Conservation (phyloP, 495 filamentous ascomycete species). For the Podospora pseudocomata region DNA sequence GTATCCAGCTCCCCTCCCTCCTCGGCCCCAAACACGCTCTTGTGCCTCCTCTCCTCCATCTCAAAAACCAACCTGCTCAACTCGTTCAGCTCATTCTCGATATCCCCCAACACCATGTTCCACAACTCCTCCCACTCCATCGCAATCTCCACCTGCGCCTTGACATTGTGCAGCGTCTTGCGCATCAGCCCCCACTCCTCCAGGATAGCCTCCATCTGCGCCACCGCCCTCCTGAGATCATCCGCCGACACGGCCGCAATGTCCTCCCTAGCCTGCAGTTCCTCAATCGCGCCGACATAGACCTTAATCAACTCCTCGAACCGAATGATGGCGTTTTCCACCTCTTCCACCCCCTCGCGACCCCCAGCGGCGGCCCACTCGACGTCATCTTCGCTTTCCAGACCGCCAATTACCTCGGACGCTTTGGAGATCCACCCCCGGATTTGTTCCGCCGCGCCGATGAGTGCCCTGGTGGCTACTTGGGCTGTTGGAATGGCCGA, state of each 20-base stretch:
- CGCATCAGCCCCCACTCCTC: slow-evolving; percentile 81
- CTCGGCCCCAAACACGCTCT: slow-evolving; percentile 58
- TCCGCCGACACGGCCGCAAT: slow-evolving; percentile 64
- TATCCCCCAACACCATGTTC: slow-evolving; percentile 89
- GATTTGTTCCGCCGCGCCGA: slow-evolving; percentile 83
- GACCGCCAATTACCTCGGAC: slow-evolving; percentile 72
- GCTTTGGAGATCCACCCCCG: slow-evolving; percentile 88
- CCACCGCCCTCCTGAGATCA: slow-evolving; percentile 66
- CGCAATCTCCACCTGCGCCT: slow-evolving; percentile 87
- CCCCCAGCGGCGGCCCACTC: slow-evolving; percentile 95
- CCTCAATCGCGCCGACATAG: slow-evolving; percentile 86
- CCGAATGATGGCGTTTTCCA: slow-evolving; percentile 77
- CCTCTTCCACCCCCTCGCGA: slow-evolving; percentile 80
- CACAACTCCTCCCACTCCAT: slow-evolving; percentile 99
- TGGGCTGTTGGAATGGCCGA: slow-evolving; percentile 76
- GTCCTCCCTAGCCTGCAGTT: slow-evolving; percentile 76
- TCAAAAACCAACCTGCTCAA: slow-evolving; percentile 83
- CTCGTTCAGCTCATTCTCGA: slow-evolving; percentile 82
- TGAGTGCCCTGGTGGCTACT: slow-evolving; percentile 70
- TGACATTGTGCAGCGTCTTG: slow-evolving; percentile 67
- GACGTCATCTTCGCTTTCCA: slow-evolving; percentile 93
- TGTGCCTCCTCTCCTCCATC: slow-evolving; percentile 91
- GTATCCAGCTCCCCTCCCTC: slow-evolving; percentile 73
- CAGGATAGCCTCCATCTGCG: slow-evolving; percentile 82
- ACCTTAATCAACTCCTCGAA: slow-evolving; percentile 86